Base-by-base conservation (phyloP, 75 land plant genomes). In the Larix kaempferi region DNA sequence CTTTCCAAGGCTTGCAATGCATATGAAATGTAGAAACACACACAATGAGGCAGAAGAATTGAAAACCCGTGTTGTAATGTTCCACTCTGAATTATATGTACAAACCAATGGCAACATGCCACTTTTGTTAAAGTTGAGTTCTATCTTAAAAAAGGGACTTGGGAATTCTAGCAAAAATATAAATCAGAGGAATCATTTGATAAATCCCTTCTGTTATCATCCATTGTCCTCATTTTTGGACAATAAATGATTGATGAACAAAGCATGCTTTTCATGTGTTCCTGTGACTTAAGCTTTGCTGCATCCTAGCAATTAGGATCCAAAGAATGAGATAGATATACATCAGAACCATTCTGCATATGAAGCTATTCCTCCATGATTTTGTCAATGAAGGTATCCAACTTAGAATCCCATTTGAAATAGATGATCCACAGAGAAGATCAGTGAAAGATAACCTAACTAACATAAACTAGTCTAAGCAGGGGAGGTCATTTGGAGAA, bases 21-120 rank as follows among this genome's bases (percentile, higher is more conserved):
- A 25, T 25, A 26, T 62, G 25, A n/a, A 25, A n/a, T 27, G 27
- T 25, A 12, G 29, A 59, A 7, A 59, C 2, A 59, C 4, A 26
- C 29, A 62, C 4, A 62, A 4, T 25, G 65, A 62, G 33, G 26
- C 29, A 62, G 29, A 19, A 27, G 27, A 27, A 62, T 12, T 12
- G 25, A 27, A 25, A 62, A 62, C 33, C 26, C 27, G 6, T 1
- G 37, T 5, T 65, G 19, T 37, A 65, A 65, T 25, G 35, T 65
- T 65, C 19, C 69, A 33, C 69, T 25, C 69, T 65, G 69, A 65
- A 65, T 62, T 14, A 62, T 65, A 65, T 65, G 69, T 65, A 65
- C 39, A 65, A 64, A 64, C 16, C 33, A 64, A 29, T 64, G 33
- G 67, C 67, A 64, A 15, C 67, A 65, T 25, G 39, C 41, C 16